Percentiles rank a stretch among this genome's conserved stretches.
Evolutionary conservation across 371 early-diverging fungal species (phyloP).

Genomic region (Lichtheimia ramosa): DNA sequence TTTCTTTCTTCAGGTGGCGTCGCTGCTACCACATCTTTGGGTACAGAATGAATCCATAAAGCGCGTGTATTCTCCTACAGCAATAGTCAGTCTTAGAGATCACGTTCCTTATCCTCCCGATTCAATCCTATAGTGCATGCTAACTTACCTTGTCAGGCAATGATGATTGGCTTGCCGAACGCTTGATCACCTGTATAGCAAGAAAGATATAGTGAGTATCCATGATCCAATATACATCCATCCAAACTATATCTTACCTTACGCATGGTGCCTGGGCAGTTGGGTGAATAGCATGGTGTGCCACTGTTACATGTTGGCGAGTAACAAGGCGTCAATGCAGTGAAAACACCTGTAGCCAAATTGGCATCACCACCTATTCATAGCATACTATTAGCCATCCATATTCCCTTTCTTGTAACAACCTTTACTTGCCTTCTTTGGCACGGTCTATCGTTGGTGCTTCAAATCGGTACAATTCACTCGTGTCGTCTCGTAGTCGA

Average conservation of each 20-base stretch:
- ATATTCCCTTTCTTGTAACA: no score
- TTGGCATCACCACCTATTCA: slow-evolving; percentile 4
- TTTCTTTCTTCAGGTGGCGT: slow-evolving; percentile 61
- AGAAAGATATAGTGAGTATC: slow-evolving; percentile 24
- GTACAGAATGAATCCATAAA: slow-evolving; percentile 22
- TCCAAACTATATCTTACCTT: slow-evolving; percentile 3
- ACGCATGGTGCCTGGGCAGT: slow-evolving; percentile 63
- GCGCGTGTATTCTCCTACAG: slow-evolving; percentile 8
- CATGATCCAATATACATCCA: neutral
- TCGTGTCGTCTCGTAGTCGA: slow-evolving; percentile 71
- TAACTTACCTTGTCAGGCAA: slow-evolving; percentile 12
- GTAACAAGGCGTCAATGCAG: slow-evolving; percentile 31
- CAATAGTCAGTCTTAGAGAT: slow-evolving; percentile 36
- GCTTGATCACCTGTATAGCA: slow-evolving; percentile 6
- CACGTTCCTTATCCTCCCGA: neutral
- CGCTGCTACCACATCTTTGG: slow-evolving; percentile 19
- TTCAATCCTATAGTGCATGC: neutral
- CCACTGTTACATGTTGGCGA: slow-evolving; percentile 82
- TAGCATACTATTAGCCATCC: no score
- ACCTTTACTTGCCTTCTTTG: neutral
- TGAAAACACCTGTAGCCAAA: slow-evolving; percentile 48
- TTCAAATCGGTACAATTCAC: slow-evolving; percentile 79
- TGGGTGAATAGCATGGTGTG: slow-evolving; percentile 75
- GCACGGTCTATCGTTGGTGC: slow-evolving; percentile 28
- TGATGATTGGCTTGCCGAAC: slow-evolving; percentile 12